These are phyloP conservation scores for Metschnikowia picachoensis DNA, from an alignment of 805 yeast species.

Conservation along the genomic window DNA sequence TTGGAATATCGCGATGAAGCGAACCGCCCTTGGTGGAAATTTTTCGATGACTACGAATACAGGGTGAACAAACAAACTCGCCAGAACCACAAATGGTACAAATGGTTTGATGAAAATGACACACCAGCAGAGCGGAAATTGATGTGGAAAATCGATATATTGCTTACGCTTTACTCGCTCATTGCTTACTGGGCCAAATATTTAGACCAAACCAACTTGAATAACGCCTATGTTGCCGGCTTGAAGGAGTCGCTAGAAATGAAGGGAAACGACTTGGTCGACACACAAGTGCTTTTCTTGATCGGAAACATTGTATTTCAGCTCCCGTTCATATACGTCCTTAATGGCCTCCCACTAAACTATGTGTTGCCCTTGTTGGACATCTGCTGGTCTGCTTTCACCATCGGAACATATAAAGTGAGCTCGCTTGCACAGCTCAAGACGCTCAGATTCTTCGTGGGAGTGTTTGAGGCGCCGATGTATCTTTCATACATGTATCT, in stretches of 20 bases:
- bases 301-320: conserved; percentile 25
- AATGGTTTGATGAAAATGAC: conserved; percentile 27
- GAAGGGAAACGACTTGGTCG: conserved; percentile 27
- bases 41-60: conserved; percentile 37
- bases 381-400: conserved; percentile 22
- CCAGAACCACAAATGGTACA: conserved; percentile 22
- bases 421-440: conserved; percentile 19
- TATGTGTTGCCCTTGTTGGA: conserved; percentile 21
- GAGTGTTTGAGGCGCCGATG: conserved; percentile 24
- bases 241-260: conserved; percentile 22
- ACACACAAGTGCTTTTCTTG: conserved; percentile 23
- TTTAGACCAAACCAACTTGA: conserved; percentile 22
- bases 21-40: conserved; percentile 46
- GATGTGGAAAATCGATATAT: conserved; percentile 27
- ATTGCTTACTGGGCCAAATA: conserved; percentile 32
- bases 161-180: conserved; percentile 24
- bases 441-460: conserved; percentile 24
- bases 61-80: conserved; percentile 20
- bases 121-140: conserved; percentile 27
- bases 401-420: conserved; percentile 19
- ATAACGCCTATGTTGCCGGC: conserved; percentile 28
- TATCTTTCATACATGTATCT: conserved; percentile 26
- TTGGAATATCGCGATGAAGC: conserved; percentile 52
- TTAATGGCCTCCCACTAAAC: conserved; percentile 22
- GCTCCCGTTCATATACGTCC: conserved; percentile 21